Conservation (phyloP, 75 land plant genomes). For the Selaginella tamariscina region DNA sequence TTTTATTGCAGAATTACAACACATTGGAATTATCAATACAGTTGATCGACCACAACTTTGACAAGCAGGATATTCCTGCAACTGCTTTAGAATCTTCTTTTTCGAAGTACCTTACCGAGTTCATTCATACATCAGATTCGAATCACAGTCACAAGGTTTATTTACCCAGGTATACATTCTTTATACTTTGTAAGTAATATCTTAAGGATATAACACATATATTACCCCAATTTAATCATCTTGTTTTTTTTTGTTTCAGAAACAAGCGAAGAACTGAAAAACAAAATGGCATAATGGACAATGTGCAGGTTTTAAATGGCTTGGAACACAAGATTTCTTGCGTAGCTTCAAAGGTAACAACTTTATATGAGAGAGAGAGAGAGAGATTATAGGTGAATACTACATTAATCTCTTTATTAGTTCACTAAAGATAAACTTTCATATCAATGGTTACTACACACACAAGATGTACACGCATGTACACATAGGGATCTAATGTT, state of each 20-base stretch:
- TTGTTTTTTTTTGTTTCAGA: slow-evolving; percentile 23
- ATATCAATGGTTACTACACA: background rate
- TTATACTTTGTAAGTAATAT: background rate
- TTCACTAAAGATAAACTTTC: background rate
- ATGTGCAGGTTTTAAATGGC: slow-evolving; percentile 45
- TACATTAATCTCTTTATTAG: background rate
- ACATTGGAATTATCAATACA: slow-evolving; percentile 19
- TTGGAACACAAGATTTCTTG: slow-evolving; percentile 86
- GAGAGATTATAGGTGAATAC: too few species aligned
- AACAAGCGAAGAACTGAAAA: slow-evolving; percentile 33
- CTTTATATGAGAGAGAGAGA: too few species aligned
- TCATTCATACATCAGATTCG: too few species aligned
- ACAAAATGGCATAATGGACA: slow-evolving; percentile 35
- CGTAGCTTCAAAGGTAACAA: slow-evolving; percentile 59
- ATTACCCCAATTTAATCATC: too few species aligned
- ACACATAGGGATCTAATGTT: too few species aligned
- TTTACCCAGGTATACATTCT: background rate
- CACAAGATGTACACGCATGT: too few species aligned
- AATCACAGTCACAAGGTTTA: background rate
- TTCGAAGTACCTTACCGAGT: slow-evolving; percentile 56
- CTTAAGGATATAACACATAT: too few species aligned
- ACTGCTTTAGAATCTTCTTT: slow-evolving; percentile 64
- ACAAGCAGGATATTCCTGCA: slow-evolving; percentile 42
- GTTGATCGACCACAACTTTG: slow-evolving; percentile 19
- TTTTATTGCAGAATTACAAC: background rate